A percentile compares a stretch with the other conserved stretches of the same genome.
These are phyloP conservation scores for Heracleum sosnowskyi DNA, from an alignment of 129 eudicot species.

Conservation along the genomic window DNA sequence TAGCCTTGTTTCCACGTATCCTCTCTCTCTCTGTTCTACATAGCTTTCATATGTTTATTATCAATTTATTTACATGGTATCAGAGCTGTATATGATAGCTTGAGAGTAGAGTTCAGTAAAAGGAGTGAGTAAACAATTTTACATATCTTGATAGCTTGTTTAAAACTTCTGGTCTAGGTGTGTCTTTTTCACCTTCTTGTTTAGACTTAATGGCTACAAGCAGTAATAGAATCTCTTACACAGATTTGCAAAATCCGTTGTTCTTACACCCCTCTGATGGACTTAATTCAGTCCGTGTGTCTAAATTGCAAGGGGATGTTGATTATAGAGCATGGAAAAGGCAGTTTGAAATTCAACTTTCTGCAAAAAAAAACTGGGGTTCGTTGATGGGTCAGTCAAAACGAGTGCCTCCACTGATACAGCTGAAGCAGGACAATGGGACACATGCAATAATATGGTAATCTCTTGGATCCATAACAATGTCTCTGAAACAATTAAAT, in stretches of 20 bases:
- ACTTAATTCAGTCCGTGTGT: background rate
- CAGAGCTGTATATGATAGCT: no score
- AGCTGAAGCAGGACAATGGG: background rate
- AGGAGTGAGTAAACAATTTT: no score
- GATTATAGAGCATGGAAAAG: background rate
- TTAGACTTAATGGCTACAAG: no score
- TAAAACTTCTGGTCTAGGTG: no score
- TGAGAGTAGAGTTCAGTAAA: no score
- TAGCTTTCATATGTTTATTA: no score
- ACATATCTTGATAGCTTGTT: no score
- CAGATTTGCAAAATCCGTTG: background rate
- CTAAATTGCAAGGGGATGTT: background rate
- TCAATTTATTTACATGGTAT: no score
- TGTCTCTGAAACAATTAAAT: background rate
- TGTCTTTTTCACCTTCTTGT: no score
- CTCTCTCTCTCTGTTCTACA: no score
- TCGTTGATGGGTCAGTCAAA: background rate
- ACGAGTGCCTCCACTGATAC: background rate
- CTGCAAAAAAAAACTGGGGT: background rate
- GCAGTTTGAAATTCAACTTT: background rate
- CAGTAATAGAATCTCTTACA: background rate
- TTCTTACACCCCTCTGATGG: background rate
- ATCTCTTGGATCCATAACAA: background rate
- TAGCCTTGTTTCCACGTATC: no score
- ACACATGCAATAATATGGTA: background rate